Evolutionary conservation across 169 alveolate species (phyloP).

Genomic region (Theileria parva): DNA sequence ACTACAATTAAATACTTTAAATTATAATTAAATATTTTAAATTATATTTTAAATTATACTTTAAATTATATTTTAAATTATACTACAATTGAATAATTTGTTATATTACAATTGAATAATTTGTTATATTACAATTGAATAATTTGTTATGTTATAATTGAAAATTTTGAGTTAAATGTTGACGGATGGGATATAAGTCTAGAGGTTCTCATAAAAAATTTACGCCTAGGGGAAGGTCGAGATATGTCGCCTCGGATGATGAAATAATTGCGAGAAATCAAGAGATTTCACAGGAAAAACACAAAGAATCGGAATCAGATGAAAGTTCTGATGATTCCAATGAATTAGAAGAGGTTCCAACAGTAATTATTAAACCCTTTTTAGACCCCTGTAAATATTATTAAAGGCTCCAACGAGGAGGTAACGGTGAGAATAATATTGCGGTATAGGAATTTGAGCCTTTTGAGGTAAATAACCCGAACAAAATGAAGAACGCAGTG

Average conservation of each 20-base stretch:
- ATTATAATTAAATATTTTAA: background rate
- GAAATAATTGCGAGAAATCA: constrained; percentile 62
- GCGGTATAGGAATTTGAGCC: constrained; percentile 14
- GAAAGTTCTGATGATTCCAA: constrained; percentile 27
- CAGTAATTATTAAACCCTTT: background rate
- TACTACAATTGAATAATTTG: background rate
- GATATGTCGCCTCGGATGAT: constrained; percentile 66
- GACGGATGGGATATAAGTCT: constrained; percentile 40
- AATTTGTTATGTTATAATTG: background rate
- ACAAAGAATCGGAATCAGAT: constrained; percentile 15
- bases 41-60: no score
- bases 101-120: background rate
- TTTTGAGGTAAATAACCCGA: constrained; percentile 56
- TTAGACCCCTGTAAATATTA: background rate
- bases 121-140: background rate
- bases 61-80: background rate
- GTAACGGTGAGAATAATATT: background rate
- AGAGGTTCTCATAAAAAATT: constrained; percentile 66
- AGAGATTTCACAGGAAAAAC: background rate
- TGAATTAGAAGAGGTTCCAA: background rate
- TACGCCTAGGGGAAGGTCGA: constrained; percentile 61
- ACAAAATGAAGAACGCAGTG: constrained; percentile 27
- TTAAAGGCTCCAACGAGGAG: background rate
- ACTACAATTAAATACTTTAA: background rate
- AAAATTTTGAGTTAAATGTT: background rate